Evolutionary conservation across 768 basidiomycete species (phyloP), one percentile per base, ranked within the genome.

Genomic region (Coprinopsis marcescibilis): DNA sequence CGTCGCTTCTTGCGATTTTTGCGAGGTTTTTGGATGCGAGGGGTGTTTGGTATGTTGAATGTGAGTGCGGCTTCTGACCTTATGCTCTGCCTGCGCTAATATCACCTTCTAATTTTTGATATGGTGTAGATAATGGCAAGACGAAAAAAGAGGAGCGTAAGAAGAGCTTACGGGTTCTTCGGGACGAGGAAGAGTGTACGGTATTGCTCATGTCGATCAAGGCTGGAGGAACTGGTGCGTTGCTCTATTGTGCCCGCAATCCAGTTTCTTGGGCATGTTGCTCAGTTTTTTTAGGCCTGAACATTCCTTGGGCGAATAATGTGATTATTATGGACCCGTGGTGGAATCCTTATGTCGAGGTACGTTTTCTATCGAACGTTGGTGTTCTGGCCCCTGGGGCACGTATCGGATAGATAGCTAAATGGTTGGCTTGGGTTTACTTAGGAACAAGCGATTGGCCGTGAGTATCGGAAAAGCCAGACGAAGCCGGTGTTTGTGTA

Each of bases 341-440:
- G 48, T 49, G 48, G 48, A 44, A 49, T 34, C 48, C 48, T 3
- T 43, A 37, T 23, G 48, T 44, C 43, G 48, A 49, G 46, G 46
- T 48, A 5, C 17, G 38, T 40, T 8, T 32, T 8, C 29, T n/a
- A 32, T 32, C n/a, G n/a, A n/a, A n/a, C n/a, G n/a, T n/a, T n/a
- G n/a, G n/a, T n/a, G n/a, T n/a, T n/a, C n/a, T n/a, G n/a, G n/a
- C n/a, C n/a, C n/a, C n/a, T n/a, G n/a, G n/a, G n/a, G n/a, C n/a
- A n/a, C n/a, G n/a, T n/a, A n/a, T n/a, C n/a, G n/a, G n/a, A n/a
- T n/a, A n/a, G n/a, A n/a, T n/a, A n/a, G n/a, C n/a, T n/a, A n/a
- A n/a, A n/a, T n/a, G n/a, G n/a, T n/a, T n/a, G n/a, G n/a, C n/a
- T n/a, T n/a, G n/a, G 19, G 10, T 13, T 24, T 15, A 4, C 30